Evolutionary conservation across 345 rosid species (phyloP), one percentile per base, ranked within the genome.

Genomic region (Acer campestre): DNA sequence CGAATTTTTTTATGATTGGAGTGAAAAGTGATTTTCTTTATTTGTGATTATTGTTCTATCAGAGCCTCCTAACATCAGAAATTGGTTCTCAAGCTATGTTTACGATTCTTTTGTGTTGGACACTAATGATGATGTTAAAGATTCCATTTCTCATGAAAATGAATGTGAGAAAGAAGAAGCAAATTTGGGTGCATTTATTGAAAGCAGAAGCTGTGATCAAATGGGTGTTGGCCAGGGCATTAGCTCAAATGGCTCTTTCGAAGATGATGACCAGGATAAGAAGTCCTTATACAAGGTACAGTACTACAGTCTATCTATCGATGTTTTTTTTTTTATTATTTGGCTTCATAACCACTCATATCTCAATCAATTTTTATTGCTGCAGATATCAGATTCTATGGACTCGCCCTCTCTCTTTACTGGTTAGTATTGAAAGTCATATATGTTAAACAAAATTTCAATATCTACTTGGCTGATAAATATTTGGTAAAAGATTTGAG

Each of bases 51-150:
- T 46, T 74, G 53, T 71, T 72, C 3, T 75, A 59, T 74, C 88
- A 92, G 95, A 87, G 77, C 91, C 91, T 82, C 87, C 92, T 66
- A 82, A 87, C 61, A 27, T 90, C n/a, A 73, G 80, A 38, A 87
- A 92, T 61, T 91, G 90, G 94, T 86, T 82, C 79, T 83, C 97
- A 2, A 90, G 91, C 79, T 92, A 88, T 78, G 87, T 66, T 38
- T 88, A 85, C 73, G 91, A 93, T 44, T 90, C 97, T 8, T 89
- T 89, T 20, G 62, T 80, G 62, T 70, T 88, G 62, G 88, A 84
- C 78, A 80, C 88, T 2, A 67, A 62, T 62, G 90, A 85, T 71
- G 86, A 74, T 75, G 62, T 82, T 70, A 35, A 38, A 76, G 82
- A 76, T 48, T 82, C 70, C 22, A 61, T 68, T 65, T 48, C 35